Evolutionary conservation across 1,284 basidiomycete species (phyloP), one percentile per base, ranked within the genome.

Genomic region (Rhizopogon hawkerae): DNA sequence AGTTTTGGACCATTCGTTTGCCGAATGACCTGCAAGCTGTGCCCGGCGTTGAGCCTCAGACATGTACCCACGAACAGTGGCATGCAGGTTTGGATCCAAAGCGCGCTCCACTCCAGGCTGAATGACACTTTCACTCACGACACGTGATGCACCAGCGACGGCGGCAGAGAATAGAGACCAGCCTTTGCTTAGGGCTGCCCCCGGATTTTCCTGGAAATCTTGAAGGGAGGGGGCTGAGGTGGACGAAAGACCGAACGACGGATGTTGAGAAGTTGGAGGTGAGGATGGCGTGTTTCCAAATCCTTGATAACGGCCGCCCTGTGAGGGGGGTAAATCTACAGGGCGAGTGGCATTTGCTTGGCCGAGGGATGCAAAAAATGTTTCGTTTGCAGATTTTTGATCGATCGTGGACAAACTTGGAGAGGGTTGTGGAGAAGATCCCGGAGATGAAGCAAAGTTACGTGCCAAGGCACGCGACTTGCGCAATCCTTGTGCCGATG

Each of bases 291-390:
- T 83, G 58, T 68, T 88, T 5, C 89, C 89, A 62, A 93, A 93
- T 11, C 89, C 90, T 56, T 82, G 79, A 64, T 92, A 92, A 38
- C 79, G 78, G 35, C 89, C 90, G 45, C 89, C 90, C 69, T 91
- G 89, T 1, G 85, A 89, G 23, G 89, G 89, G 2, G 86, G 87
- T 26, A 92, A 67, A 61, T 89, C 73, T 3, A 71, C 76, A 11
- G 87, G 75, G 13, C 89, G 78, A 45, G 66, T 67, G 2, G 87
- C 85, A 60, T 92, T 92, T 6, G 74, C 65, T 47, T 78, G 75
- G 8, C 90, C 90, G 16, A 92, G 75, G 38, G 66, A 69, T 16
- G 86, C 68, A 64, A 92, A 92, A 66, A 79, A 92, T 44, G 70
- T 61, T 58, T 92, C 89, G 61, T 92, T 92, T 31, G 76, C 78